Base-by-base conservation (phyloP, 73 alveolate species). In the Paramecium octaurelia region DNA sequence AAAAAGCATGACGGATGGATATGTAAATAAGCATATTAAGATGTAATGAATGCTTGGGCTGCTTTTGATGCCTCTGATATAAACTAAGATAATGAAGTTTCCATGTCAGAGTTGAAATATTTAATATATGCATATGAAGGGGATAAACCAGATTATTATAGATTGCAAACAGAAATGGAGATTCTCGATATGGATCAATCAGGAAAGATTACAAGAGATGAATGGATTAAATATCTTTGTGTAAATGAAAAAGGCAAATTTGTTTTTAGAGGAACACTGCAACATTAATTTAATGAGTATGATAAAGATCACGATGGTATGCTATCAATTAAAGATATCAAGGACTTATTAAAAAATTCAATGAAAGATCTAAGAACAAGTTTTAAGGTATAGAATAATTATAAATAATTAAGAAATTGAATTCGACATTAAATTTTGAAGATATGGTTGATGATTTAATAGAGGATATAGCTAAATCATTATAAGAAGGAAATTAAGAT, bases 21-120 rank as follows among this genome's bases (percentile, higher is more conserved):
- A n/a, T 73, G 42, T n/a, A 86, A 57, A 57, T 40, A 58, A 57
- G 93, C 73, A 27, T 86, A 58, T 21, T 31, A 36, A 9, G 93
- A 86, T 57, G 86, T 86, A 5, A 86, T 86, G 86, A 86, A 73
- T 35, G 93, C 93, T 8, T 86, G 93, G 93, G 50, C 71, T 31
- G 93, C 93, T n/a, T 86, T 86, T 31, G 77, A 73, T 85, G 92
- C 92, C 16, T 58, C 86, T 57, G 92, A 86, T 86, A 50, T 86
- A 0, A 86, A 86, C 34, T 48, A 24, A 35, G 77, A 86, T 20
- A 86, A 86, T 86, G 34, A 73, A 8, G 50, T 86, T n/a, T 58
- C 86, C 14, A 59, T 86, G 50, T 38, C 50, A n/a, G 93, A 86
- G 36, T 50, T 86, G 31, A 86, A 73, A 86, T 58, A 58, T n/a